Percentiles rank a stretch among this genome's conserved stretches.
Evolutionary conservation across 2,329 filamentous ascomycete species (phyloP).

Genomic region (Claviceps sp.): DNA sequence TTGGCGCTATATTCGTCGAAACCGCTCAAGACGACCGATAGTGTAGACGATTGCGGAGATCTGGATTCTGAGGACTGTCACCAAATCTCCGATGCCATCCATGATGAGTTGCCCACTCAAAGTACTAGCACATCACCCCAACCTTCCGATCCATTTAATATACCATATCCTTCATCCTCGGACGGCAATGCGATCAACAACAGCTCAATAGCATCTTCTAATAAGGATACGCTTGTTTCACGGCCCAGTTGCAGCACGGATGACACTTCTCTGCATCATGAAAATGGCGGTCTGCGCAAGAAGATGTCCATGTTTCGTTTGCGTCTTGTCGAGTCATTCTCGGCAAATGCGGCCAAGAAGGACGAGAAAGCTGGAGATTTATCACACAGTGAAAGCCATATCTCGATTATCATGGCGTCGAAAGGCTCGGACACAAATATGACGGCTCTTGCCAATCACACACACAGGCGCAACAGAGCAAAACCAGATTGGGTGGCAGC

Average conservation of each 20-base stretch:
- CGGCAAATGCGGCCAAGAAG: slow-evolving; percentile 7
- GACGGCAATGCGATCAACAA: slow-evolving; percentile 6
- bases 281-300: slow-evolving; percentile 12
- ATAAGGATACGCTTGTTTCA: slow-evolving; percentile 6
- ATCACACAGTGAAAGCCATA: slow-evolving; percentile 3
- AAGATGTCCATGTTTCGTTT: slow-evolving; percentile 20
- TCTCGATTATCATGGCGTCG: not conserved
- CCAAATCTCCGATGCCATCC: slow-evolving; percentile 3
- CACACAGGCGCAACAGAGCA: not conserved
- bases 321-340: slow-evolving; percentile 9
- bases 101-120: slow-evolving; percentile 4
- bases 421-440: slow-evolving; percentile 3
- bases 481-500: slow-evolving; percentile 12
- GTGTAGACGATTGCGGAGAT: not conserved
- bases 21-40: not conserved
- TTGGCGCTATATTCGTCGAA: slow-evolving; percentile 12
- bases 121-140: slow-evolving; percentile 9
- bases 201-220: slow-evolving; percentile 5
- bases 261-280: not conserved
- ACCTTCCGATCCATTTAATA: slow-evolving; percentile 22
- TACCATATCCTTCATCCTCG: slow-evolving; percentile 17
- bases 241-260: slow-evolving; percentile 6
- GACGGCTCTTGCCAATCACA: slow-evolving; percentile 1
- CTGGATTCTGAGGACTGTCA: not conserved
- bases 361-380: slow-evolving; percentile 3